These are phyloP conservation scores for Leccinum huronense DNA, from an alignment of 1,284 basidiomycete species.

Conservation along the genomic window DNA sequence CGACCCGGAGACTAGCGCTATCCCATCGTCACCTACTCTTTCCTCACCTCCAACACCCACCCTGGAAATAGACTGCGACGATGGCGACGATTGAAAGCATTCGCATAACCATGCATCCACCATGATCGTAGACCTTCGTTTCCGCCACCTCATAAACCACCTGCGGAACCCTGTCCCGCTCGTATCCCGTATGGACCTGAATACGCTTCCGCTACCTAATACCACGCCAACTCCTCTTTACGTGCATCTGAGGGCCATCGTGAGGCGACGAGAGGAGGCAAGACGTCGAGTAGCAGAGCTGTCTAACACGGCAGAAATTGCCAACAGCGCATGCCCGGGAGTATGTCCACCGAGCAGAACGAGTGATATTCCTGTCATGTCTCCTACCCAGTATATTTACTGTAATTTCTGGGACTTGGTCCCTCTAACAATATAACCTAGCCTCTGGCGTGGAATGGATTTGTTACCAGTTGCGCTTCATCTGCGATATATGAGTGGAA, in stretches of 20 bases:
- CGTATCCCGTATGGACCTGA: slow-evolving; percentile 33
- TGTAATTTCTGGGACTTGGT: slow-evolving; percentile 18
- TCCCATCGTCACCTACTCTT: slow-evolving; percentile 26
- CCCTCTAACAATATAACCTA: slow-evolving; percentile 9
- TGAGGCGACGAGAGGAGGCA: slow-evolving; percentile 45
- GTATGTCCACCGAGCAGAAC: slow-evolving; percentile 38
- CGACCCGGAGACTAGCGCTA: slow-evolving; percentile 27
- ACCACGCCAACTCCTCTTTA: slow-evolving; percentile 55
- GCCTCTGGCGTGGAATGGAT: neutral
- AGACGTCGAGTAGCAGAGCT: slow-evolving; percentile 35
- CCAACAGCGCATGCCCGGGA: slow-evolving; percentile 41
- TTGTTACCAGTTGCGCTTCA: slow-evolving; percentile 63
- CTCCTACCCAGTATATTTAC: slow-evolving; percentile 22
- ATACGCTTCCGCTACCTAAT: slow-evolving; percentile 58
- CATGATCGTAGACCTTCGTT: slow-evolving; percentile 60
- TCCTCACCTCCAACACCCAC: slow-evolving; percentile 22
- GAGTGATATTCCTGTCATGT: slow-evolving; percentile 26
- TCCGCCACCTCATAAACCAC: slow-evolving; percentile 50
- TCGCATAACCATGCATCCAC: slow-evolving; percentile 32
- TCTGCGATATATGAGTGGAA: slow-evolving; percentile 40
- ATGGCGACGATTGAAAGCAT: slow-evolving; percentile 25
- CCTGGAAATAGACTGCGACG: slow-evolving; percentile 28
- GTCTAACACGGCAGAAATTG: slow-evolving; percentile 28
- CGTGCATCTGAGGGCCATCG: slow-evolving; percentile 50
- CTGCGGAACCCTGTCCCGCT: slow-evolving; percentile 52